phyloP scores from a whole-genome alignment of 1,284 basidiomycete genomes.

The Cryptococcus deneoformans region DNA sequence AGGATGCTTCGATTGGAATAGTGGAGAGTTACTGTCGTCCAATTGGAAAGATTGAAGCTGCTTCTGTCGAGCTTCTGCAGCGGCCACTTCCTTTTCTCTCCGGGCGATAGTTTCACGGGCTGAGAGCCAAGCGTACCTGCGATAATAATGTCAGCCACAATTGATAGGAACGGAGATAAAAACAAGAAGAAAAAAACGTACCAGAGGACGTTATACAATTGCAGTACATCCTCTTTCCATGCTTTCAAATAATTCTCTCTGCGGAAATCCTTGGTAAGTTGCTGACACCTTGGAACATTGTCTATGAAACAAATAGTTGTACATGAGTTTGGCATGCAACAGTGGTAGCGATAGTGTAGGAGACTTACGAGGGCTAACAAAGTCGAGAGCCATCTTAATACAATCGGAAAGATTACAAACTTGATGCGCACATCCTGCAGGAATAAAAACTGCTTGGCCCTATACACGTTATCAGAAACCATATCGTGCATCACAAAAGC shows the following conservation, averaged over 20 bases:
- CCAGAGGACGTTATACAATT: constrained; percentile 90
- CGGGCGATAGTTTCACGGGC: constrained; percentile 31
- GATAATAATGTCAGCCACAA: neutral
- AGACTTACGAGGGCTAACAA: constrained; percentile 68
- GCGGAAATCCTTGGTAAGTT: constrained; percentile 81
- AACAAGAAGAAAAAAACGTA: constrained; percentile 51
- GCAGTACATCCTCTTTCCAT: constrained; percentile 94
- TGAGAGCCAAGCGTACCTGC: constrained; percentile 44
- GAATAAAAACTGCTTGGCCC: constrained; percentile 94
- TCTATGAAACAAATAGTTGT: constrained; percentile 50
- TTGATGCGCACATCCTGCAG: constrained; percentile 93
- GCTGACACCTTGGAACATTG: constrained; percentile 80
- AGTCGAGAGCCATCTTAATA: constrained; percentile 95
- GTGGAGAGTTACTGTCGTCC: neutral
- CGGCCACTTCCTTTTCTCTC: constrained; percentile 18
- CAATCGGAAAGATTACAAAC: constrained; percentile 75
- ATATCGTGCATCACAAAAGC: too few relatives aligned
- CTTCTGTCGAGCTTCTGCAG: constrained; percentile 15
- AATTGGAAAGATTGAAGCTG: constrained; percentile 1
- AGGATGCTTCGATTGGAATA: constrained; percentile 1
- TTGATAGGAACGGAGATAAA: too few relatives aligned
- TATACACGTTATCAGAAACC: constrained; percentile 3
- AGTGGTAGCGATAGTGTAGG: neutral
- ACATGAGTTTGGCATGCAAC: too few relatives aligned
- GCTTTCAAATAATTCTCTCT: constrained; percentile 77